Evolutionary conservation across 2,329 filamentous ascomycete genomes (phyloP).

Genomic region (Alternaria novae-zelandiae): DNA sequence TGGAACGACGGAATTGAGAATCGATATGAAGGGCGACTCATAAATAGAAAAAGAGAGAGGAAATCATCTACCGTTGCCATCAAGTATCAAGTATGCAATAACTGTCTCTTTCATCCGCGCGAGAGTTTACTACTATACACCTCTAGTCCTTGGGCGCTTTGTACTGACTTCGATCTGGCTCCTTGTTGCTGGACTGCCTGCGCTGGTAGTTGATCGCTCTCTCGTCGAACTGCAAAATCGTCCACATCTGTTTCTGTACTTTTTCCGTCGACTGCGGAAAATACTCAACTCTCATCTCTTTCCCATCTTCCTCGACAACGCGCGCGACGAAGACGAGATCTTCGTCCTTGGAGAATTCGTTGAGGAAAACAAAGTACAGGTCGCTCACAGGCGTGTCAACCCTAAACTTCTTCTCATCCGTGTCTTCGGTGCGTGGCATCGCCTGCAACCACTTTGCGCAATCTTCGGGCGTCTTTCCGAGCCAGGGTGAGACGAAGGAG

Average conservation of each 20-base stretch:
- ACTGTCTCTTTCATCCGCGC: background rate
- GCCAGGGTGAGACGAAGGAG: background rate
- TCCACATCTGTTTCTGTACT: conserved; percentile 4
- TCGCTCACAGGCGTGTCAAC: background rate
- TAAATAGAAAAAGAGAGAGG: background rate
- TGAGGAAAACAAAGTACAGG: conserved; percentile 8
- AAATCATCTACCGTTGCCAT: background rate
- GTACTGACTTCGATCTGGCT: conserved; percentile 9
- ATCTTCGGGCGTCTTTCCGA: background rate
- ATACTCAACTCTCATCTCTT: conserved; percentile 9
- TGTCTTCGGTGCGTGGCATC: background rate
- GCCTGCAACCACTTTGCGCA: background rate
- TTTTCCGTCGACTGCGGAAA: conserved; percentile 3
- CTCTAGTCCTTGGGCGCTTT: background rate
- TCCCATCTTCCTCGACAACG: background rate
- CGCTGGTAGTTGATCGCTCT: background rate
- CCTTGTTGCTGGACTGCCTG: background rate
- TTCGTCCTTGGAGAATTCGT: conserved; percentile 16
- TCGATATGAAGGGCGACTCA: background rate
- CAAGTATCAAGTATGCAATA: rapidly evolving
- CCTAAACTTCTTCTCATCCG: background rate
- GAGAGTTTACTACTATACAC: background rate
- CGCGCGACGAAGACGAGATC: conserved; percentile 7
- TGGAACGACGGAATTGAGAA: background rate
- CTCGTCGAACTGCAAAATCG: conserved; percentile 6